Evolutionary conservation across 768 basidiomycete species (phyloP).

Genomic region (Phylloporus scabripes): DNA sequence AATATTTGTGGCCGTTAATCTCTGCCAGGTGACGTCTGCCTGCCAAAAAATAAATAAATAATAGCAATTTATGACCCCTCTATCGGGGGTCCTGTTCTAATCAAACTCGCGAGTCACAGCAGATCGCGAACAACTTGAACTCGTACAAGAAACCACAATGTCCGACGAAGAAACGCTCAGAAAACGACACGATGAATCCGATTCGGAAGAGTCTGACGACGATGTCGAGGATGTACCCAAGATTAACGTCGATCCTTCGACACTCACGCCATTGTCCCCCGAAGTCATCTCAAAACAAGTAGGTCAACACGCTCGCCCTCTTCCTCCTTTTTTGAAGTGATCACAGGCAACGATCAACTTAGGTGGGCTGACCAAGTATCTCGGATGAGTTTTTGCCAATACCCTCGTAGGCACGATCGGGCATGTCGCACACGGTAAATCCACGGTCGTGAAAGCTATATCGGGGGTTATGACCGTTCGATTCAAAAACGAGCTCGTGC

Average conservation of each 20-base stretch:
- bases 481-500: conserved; percentile 98
- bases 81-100: conserved; percentile 10
- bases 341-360: conserved; percentile 88
- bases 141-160: conserved; percentile 38
- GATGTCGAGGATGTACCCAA: conserved; percentile 50
- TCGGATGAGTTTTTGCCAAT: background rate
- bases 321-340: background rate
- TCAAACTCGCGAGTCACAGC: conserved; percentile 8
- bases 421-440: conserved; percentile 97
- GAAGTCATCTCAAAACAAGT: conserved; percentile 92
- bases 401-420: conserved; percentile 81
- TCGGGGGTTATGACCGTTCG: conserved; percentile 97
- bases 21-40: no score
- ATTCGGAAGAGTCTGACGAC: conserved; percentile 64
- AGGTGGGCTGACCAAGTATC: conserved; percentile 41
- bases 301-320: conserved; percentile 20
- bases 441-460: conserved; percentile 96
- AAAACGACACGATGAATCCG: conserved; percentile 62
- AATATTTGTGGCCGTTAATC: no score
- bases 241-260: conserved; percentile 75
- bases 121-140: conserved; percentile 8
- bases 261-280: conserved; percentile 82
- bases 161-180: conserved; percentile 62
- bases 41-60: background rate
- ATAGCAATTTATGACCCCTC: no score